Conservation (phyloP, 345 rosid genomes). For the Clarkia xantiana region DNA sequence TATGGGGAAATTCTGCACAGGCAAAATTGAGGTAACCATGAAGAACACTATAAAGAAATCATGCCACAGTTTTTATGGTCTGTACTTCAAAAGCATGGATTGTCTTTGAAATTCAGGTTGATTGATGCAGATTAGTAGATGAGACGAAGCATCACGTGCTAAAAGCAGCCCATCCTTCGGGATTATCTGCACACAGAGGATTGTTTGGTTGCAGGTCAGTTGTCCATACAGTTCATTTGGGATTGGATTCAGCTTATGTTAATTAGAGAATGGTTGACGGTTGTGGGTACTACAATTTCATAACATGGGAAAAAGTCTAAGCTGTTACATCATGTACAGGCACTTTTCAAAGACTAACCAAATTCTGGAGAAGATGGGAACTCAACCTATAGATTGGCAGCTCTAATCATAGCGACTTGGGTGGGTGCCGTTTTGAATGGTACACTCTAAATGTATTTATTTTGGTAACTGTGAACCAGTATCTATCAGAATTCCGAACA, state of each 20-base stretch:
- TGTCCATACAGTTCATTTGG: background rate
- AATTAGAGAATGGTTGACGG: too few species aligned
- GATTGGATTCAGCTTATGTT: too few species aligned
- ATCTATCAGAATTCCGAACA: too few species aligned
- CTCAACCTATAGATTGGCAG: constrained; percentile 67
- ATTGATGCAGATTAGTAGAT: constrained; percentile 59
- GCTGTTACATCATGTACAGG: constrained; percentile 20
- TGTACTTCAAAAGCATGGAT: too few species aligned
- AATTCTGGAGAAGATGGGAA: constrained; percentile 59
- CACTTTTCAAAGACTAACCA: constrained; percentile 83
- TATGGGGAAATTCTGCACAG: constrained; percentile 93
- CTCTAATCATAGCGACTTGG: constrained; percentile 19
- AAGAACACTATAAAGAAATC: too few species aligned
- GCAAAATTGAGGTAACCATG: constrained; percentile 55
- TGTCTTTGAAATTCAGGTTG: too few species aligned
- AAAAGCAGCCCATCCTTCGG: constrained; percentile 98
- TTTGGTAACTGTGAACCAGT: too few species aligned
- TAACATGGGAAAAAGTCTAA: background rate
- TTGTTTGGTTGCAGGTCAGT: constrained; percentile 94
- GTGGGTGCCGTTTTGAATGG: background rate
- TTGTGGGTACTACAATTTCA: background rate
- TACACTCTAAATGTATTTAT: too few species aligned
- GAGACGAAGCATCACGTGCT: constrained; percentile 75
- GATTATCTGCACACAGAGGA: constrained; percentile 90
- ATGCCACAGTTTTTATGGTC: too few species aligned